Evolutionary conservation across 2,329 filamentous ascomycete genomes (phyloP), one percentile per base, ranked within the genome.

Genomic region (Colletotrichum incanum): DNA sequence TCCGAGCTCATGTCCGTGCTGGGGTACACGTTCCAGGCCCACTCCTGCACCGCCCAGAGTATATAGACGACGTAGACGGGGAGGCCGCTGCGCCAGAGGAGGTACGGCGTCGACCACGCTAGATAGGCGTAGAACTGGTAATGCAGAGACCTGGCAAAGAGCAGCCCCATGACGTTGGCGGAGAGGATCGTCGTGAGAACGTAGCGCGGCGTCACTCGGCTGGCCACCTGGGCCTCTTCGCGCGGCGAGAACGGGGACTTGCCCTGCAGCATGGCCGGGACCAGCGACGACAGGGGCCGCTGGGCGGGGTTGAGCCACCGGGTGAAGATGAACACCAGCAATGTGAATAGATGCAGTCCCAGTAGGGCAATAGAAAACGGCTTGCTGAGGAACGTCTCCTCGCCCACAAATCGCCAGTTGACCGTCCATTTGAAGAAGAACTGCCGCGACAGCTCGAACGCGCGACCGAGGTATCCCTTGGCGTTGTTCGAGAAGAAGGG

Each of bases 351-450:
- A 80, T 98, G 94, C 67, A 90, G 79, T 1, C 82, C 86, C 34
- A 98, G 86, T 62, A 98, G 86, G 18, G 84, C 81, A 23, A 92
- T 76, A 34, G 94, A 90, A 79, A 98, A 97, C 2, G 84, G 80
- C 72, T 85, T 89, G 76, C 87, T 88, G 58, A 97, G 87, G 77
- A 99, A 99, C 0, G 85, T 82, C 8, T 93, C 89, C 82, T 98
- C 95, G 20, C 93, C 92, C n/a, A 98, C 84, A 80, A 98, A 98
- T 65, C 95, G 91, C 96, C 96, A 99, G 82, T 99, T 99, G 76
- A 99, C 96, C 0, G 96, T 99, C 96, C 96, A 99, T 83, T 96
- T 95, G 86, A 96, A 98, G 77, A 98, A 88, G 84, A 99, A 99
- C 77, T 94, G 91, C 66, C 96, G 89, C 58, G 93, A 95, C 71